Base-by-base conservation (phyloP, 140 eudicot genomes). In the Flaveria floridana region DNA sequence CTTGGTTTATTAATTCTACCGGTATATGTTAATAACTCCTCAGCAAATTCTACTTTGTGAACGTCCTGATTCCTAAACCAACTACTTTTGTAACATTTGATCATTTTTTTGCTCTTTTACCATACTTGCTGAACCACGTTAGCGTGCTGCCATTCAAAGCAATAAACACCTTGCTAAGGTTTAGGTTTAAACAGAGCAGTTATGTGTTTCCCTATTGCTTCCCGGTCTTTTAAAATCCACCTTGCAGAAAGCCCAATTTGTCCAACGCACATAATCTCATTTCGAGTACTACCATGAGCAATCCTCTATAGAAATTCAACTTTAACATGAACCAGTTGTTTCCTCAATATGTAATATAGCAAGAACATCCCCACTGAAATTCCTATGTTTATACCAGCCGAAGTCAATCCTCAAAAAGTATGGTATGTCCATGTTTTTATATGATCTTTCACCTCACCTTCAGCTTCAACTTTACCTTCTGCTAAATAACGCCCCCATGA, bases 181-280 rank as follows among this genome's bases (percentile, higher is more conserved):
- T 26, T 26, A 26, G 28, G 28, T 26, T 26, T 26, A 26, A 26
- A 26, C 3, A 26, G 3, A 55, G 83, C 82, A 56, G 69, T 76
- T 28, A 90, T 75, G 39, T 87, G 91, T 55, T 93, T 91, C 78
- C 89, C 98, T 34, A 96, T 68, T 59, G 96, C 84, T 37, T 83
- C 82, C 91, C 96, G 90, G 58, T 96, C 89, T 83, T 93, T 88
- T 71, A 86, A 53, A 7, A 93, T 84, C 98, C 98, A 93, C 65
- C 96, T 85, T 37, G 98, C 87, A 1, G 96, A 93, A 73, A 96
- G 98, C 4, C 85, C 74, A 66, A 89, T 79, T 76, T 88, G 86
- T 53, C 87, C 88, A 50, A 89, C 71, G 58, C 93, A 78, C 55
- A 84, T 74, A 67, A 25, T 83, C 70, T 63, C 81, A 63, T 64